Base-by-base conservation (phyloP, 164 flowering plant genomes). In the Taxillus chinensis region DNA sequence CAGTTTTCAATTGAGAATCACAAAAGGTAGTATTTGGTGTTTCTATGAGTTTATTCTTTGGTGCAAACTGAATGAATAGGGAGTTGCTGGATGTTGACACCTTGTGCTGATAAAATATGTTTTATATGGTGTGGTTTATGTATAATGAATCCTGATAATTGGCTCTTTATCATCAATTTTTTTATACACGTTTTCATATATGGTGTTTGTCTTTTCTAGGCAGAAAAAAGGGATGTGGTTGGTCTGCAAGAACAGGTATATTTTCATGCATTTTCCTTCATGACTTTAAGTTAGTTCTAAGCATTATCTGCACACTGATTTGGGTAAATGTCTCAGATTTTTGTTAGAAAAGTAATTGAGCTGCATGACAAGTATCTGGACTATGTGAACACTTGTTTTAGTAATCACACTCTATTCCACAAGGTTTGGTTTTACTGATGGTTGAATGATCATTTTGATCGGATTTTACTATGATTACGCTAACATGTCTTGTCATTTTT, bases 221-320 rank as follows among this genome's bases (percentile, higher is more conserved):
- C 90, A 11, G 98, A 84, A 49, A 92, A 89, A 63, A 86, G 61
- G 64, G 97, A 86, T 72, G 75, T 80, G 50, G 86, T 80, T 66
- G 96, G 90, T 8, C 66, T 86, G 78, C 95, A 84, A 58, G 98
- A 92, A 67, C 96, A 87, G 92, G 98, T 89, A 73, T 52, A 15
- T 61, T 38, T 13, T 17, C 50, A 17, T 39, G 48, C 54, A 15
- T 39, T 0, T 37, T 11, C 57, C 4, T 46, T 51, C 4, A 41
- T 15, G 49, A 48, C 41, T 56, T 12, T 43, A 8, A 38, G 12
- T 42, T 41, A 15, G 41, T 48, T 4, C 40, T 49, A 43, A 65
- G 57, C 13, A 16, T 14, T 3, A 13, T 27, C 27, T 59, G 15
- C n/a, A 68, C 62, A 41, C 62, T 65, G 67, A 69, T 10, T 39